phyloP scores from a whole-genome alignment of 1,139 yeast genomes.

The Magnusiomyces magnusii region DNA sequence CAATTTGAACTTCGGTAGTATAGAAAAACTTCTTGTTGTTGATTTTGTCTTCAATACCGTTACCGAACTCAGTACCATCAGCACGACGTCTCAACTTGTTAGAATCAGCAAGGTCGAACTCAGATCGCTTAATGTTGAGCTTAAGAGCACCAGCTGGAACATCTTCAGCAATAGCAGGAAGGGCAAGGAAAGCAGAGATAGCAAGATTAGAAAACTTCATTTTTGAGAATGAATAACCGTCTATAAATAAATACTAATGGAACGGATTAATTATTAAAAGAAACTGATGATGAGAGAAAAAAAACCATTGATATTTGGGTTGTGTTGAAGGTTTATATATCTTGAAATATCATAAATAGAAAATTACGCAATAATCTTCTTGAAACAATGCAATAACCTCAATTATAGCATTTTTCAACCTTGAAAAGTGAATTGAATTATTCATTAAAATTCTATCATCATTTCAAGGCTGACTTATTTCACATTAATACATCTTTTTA shows the following conservation, averaged over 20 bases:
- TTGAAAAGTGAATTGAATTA: background rate
- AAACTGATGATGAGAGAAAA: background rate
- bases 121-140: constrained; percentile 21
- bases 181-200: constrained; percentile 10
- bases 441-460: background rate
- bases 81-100: constrained; percentile 18
- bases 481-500: background rate
- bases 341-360: background rate
- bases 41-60: constrained; percentile 26
- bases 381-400: background rate
- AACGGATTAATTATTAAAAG: background rate
- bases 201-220: constrained; percentile 14
- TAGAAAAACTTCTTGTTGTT: constrained; percentile 34
- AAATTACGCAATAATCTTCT: background rate
- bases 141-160: constrained; percentile 24
- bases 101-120: constrained; percentile 18
- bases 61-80: constrained; percentile 17
- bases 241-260: background rate
- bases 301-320: background rate
- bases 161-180: constrained; percentile 10
- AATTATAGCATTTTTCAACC: background rate
- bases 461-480: background rate
- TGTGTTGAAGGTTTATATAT: background rate
- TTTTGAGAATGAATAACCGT: background rate
- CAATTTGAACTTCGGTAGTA: constrained; percentile 31